Conservation (phyloP, 192 early-diverging fungal genomes). For the Umbelopsis isabellina region DNA sequence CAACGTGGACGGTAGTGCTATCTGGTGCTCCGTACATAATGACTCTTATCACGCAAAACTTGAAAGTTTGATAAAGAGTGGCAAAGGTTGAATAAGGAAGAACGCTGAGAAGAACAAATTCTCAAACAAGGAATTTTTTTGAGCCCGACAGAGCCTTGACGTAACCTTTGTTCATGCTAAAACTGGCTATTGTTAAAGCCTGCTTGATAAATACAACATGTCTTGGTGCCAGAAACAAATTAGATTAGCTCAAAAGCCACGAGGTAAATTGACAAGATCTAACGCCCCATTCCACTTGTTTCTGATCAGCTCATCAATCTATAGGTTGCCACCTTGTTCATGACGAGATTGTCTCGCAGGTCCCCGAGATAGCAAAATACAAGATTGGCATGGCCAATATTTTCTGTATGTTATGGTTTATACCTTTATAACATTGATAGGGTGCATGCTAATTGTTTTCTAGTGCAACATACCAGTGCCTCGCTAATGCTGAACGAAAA, state of each 20-base stretch:
- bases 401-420: constrained; percentile 60
- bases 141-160: too few relatives aligned
- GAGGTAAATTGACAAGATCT: constrained; percentile 29
- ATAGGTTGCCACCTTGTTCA: constrained; percentile 80
- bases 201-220: constrained; percentile 35
- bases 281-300: too few relatives aligned
- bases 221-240: constrained; percentile 72
- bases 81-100: neutral
- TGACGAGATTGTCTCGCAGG: constrained; percentile 61
- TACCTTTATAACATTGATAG: neutral
- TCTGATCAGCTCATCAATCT: too few relatives aligned
- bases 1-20: neutral
- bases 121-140: too few relatives aligned
- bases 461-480: constrained; percentile 89
- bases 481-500: constrained; percentile 91
- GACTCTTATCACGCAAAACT: too few relatives aligned
- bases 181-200: neutral
- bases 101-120: neutral
- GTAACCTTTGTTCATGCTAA: neutral
- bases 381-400: constrained; percentile 83
- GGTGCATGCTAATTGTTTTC: neutral
- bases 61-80: neutral
- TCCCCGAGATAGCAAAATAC: constrained; percentile 68
- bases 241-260: constrained; percentile 54
- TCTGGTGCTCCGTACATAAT: neutral